Evolutionary conservation across 2,329 filamentous ascomycete species (phyloP).

Genomic region (Hirsutella thompsonii): DNA sequence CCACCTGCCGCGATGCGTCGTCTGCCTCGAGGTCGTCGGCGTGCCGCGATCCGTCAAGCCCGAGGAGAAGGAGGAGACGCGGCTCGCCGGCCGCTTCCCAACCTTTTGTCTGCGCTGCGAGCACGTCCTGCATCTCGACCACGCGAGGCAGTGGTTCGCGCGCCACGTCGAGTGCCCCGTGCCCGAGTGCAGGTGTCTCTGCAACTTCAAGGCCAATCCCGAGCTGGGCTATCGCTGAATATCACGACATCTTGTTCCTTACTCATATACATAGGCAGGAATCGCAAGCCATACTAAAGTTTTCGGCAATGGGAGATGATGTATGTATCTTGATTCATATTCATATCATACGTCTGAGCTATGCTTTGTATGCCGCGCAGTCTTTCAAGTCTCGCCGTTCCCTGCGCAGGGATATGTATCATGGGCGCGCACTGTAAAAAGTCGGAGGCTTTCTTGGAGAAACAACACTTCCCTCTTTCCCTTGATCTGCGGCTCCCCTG

Average conservation of each 20-base stretch:
- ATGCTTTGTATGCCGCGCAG: background rate
- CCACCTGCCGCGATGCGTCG: conserved; percentile 53
- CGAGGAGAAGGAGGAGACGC: conserved; percentile 34
- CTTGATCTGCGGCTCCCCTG: background rate
- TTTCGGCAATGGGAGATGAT: too few relatives aligned
- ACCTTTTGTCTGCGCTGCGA: conserved; percentile 58
- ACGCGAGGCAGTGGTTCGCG: conserved; percentile 54
- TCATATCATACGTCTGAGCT: background rate
- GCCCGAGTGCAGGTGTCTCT: conserved; percentile 54
- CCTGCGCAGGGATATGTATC: background rate
- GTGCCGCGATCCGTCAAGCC: conserved; percentile 47
- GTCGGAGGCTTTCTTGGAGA: background rate
- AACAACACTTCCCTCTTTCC: too few relatives aligned
- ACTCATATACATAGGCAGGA: background rate
- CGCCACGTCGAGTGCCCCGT: conserved; percentile 54
- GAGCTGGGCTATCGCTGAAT: conserved; percentile 36
- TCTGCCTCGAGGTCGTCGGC: conserved; percentile 55
- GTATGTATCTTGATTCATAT: background rate
- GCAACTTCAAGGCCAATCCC: conserved; percentile 47
- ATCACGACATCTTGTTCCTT: background rate
- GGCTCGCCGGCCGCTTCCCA: conserved; percentile 45
- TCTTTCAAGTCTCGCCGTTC: background rate
- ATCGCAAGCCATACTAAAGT: too few relatives aligned
- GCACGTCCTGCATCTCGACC: conserved; percentile 55
- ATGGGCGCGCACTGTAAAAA: too few relatives aligned